phyloP scores from a whole-genome alignment of 208 protist genomes.

The Trypanosoma boissoni region DNA sequence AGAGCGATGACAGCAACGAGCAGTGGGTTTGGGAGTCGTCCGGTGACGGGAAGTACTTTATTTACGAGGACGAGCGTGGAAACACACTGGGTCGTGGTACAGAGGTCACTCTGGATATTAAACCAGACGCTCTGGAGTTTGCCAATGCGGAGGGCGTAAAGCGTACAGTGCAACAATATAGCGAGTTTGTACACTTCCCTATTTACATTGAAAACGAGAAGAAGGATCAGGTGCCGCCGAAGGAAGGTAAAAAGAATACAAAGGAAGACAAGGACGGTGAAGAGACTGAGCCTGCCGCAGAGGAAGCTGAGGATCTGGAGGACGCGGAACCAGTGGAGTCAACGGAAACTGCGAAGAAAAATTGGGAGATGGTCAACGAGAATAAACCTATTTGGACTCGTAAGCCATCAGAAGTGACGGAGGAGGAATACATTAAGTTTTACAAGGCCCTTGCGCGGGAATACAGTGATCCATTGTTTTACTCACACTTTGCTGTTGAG shows the following conservation, averaged over 20 bases:
- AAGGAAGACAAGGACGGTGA: constrained; percentile 51
- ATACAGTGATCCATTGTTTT: constrained; percentile 91
- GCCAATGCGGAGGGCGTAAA: constrained; percentile 91
- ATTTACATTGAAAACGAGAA: constrained; percentile 94
- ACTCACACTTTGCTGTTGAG: constrained; percentile 98
- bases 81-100: constrained; percentile 98
- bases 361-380: constrained; percentile 97
- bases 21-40: constrained; percentile 99
- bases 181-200: constrained; percentile 99
- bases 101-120: constrained; percentile 95
- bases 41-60: constrained; percentile 93
- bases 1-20: constrained; percentile 88
- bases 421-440: constrained; percentile 99
- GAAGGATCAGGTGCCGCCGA: constrained; percentile 68
- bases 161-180: constrained; percentile 97
- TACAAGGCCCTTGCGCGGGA: constrained; percentile 98
- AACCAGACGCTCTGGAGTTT: constrained; percentile 96
- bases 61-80: constrained; percentile 93
- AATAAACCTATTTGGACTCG: constrained; percentile 99
- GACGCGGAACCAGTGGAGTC: too few species aligned
- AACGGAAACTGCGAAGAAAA: constrained; percentile 36
- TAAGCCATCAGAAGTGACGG: constrained; percentile 89
- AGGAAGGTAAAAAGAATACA: constrained; percentile 26
- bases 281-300: constrained; percentile 64
- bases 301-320: too few species aligned